Conservation (phyloP, 345 rosid species). For the Eucalyptus brandiana region DNA sequence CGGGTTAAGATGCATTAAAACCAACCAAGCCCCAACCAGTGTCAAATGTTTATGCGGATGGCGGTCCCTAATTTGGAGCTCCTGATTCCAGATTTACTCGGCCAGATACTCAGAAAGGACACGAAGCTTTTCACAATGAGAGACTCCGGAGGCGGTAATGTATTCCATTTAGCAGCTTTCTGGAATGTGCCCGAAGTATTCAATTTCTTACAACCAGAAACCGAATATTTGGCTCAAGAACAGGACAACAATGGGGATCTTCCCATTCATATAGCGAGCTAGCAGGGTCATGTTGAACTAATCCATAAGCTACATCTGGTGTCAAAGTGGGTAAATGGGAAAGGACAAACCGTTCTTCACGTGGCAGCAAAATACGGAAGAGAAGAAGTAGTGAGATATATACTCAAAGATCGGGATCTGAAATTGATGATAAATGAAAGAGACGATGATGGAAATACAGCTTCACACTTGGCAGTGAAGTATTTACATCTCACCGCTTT, state of each 20-base stretch:
- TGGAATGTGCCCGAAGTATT: no score
- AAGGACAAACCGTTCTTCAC: not conserved
- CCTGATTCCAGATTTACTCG: no score
- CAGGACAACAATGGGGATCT: not conserved
- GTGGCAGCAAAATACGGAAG: not conserved
- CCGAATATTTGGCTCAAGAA: no score
- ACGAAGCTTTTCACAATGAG: no score
- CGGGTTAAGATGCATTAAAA: not conserved
- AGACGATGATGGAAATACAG: not conserved
- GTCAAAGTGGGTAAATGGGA: not conserved
- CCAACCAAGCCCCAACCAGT: not conserved
- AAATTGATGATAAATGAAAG: rapidly evolving
- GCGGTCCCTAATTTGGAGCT: not conserved
- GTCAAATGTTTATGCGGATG: not conserved
- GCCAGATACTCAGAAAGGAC: no score
- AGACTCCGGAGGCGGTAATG: no score
- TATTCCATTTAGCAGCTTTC: no score
- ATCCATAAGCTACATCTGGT: rapidly evolving
- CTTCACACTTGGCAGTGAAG: not conserved
- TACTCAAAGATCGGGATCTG: rapidly evolving
- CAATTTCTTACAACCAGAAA: no score
- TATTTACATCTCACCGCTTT: not conserved
- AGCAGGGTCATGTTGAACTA: rapidly evolving
- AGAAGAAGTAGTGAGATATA: not conserved
- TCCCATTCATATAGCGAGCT: not conserved